Percentiles rank a stretch among this genome's conserved stretches.
phyloP scores from a whole-genome alignment of 371 early-diverging fungal genomes.

The Mycotypha africana region DNA sequence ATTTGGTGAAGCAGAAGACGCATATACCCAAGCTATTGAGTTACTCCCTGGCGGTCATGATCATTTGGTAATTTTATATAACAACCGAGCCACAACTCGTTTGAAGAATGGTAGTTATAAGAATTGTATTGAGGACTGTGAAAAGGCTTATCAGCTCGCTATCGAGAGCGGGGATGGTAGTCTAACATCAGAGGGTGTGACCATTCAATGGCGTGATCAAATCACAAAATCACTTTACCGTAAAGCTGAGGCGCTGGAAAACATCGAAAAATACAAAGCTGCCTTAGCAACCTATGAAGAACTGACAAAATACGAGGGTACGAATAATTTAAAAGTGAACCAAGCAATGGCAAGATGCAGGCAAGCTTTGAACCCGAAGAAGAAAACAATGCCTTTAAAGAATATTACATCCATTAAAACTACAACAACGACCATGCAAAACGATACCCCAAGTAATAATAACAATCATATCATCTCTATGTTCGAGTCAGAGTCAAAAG shows the following conservation, averaged over 20 bases:
- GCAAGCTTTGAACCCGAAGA: conserved; percentile 18
- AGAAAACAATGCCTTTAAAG: neutral
- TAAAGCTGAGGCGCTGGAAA: conserved; percentile 77
- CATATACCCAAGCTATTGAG: conserved; percentile 69
- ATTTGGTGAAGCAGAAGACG: conserved; percentile 74
- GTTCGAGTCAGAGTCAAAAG: conserved; percentile 6
- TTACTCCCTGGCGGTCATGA: conserved; percentile 56
- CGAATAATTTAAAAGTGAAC: conserved; percentile 47
- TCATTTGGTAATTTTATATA: conserved; percentile 60
- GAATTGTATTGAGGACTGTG: conserved; percentile 63
- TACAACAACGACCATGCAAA: too few species aligned
- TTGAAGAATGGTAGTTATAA: conserved; percentile 82
- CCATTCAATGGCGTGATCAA: conserved; percentile 26
- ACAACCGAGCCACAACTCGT: conserved; percentile 82
- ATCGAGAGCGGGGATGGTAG: conserved; percentile 21
- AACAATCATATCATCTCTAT: conserved; percentile 3
- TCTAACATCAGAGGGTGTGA: conserved; percentile 30
- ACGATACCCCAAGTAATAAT: too few species aligned
- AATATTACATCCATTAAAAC: neutral
- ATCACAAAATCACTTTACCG: conserved; percentile 26
- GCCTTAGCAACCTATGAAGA: conserved; percentile 67
- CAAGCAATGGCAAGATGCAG: conserved; percentile 31
- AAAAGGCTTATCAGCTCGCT: conserved; percentile 38
- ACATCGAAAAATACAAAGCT: conserved; percentile 72
- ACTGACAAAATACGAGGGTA: conserved; percentile 40